A percentile compares a stretch with the other conserved stretches of the same genome.
phyloP scores from a whole-genome alignment of 2,329 filamentous ascomycete species.

The Pseudocercospora cruenta region DNA sequence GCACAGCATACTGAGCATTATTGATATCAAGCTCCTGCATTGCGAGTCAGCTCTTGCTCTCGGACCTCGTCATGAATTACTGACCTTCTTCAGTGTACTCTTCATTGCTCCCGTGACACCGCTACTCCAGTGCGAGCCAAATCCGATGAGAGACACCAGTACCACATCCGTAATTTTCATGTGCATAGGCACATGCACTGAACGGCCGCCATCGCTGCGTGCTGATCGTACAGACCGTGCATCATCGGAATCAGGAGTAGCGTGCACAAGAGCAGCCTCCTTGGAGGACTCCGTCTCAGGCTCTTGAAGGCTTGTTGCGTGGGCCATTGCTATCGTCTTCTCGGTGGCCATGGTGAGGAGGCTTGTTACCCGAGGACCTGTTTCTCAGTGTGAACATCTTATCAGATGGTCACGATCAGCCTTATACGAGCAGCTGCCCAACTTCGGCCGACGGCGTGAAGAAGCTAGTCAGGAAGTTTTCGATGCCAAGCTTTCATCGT shows the following conservation, averaged over 20 bases:
- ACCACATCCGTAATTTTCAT: slow-evolving; percentile 50
- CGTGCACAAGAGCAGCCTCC: not conserved
- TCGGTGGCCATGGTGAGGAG: not conserved
- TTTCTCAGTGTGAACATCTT: not conserved
- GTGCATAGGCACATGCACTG: slow-evolving; percentile 35
- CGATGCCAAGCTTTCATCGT: not conserved
- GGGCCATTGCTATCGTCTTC: not conserved
- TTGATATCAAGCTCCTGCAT: slow-evolving; percentile 56
- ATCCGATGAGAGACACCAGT: slow-evolving; percentile 59
- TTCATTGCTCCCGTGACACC: slow-evolving; percentile 66
- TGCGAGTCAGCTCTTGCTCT: not conserved
- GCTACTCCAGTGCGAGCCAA: slow-evolving; percentile 64
- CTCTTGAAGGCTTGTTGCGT: not conserved
- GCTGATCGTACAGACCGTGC: slow-evolving; percentile 9
- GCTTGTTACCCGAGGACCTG: too few species aligned
- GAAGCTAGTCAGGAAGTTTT: not conserved
- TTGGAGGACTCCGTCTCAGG: not conserved
- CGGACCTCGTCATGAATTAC: not conserved
- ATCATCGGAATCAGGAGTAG: slow-evolving; percentile 13
- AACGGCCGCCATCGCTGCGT: slow-evolving; percentile 18
- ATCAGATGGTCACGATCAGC: not conserved
- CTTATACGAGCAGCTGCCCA: not conserved
- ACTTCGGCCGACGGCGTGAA: not conserved
- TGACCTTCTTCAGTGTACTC: slow-evolving; percentile 60
- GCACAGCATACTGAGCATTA: slow-evolving; percentile 62